Base-by-base conservation (phyloP, 2,329 filamentous ascomycete species). In the Xylaria sp. region DNA sequence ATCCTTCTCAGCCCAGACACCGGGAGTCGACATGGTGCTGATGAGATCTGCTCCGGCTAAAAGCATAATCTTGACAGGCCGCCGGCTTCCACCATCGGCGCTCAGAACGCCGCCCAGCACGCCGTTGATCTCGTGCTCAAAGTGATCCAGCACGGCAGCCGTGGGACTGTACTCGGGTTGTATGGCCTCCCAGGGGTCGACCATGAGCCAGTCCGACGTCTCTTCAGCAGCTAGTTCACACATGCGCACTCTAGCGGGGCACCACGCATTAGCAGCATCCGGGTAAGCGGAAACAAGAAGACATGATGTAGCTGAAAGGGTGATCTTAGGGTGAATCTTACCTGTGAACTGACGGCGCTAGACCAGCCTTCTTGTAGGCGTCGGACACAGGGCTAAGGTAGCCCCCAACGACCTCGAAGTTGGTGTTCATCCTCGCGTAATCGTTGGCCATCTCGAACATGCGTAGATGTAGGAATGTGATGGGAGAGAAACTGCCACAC, bases 181-280 rank as follows among this genome's bases (percentile, higher is more conserved):
- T 75, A 92, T 84, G n/a, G 93, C 92, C 84, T 97, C 94, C 91
- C 92, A 97, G 0, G 92, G 90, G 78, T 97, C 93, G 54, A 96
- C 92, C 89, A 93, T 93, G 69, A 97, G 84, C 90, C 92, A 94
- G 74, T 89, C 89, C 60, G 91, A 90, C 60, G 92, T 90, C 73
- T 92, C 86, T 74, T 90, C 87, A 27, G 93, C 90, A 8, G 93
- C 94, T 44, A 97, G 84, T 75, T 92, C 88, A 80, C 93, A 97
- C 94, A 98, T 98, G 71, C 91, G 89, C 72, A 96, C 87, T 74
- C 88, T 89, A 18, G 25, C 55, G 50, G 57, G 53, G 21, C 13
- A 40, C 4, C 32, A 60, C 21, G 32, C 58, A 61, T 76, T 72
- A 75, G 74, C 27, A 44, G 75, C 32, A 44, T 63, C 1, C 50